phyloP scores from a whole-genome alignment of 768 basidiomycete genomes.

The Boletus rufocinnamomeus region DNA sequence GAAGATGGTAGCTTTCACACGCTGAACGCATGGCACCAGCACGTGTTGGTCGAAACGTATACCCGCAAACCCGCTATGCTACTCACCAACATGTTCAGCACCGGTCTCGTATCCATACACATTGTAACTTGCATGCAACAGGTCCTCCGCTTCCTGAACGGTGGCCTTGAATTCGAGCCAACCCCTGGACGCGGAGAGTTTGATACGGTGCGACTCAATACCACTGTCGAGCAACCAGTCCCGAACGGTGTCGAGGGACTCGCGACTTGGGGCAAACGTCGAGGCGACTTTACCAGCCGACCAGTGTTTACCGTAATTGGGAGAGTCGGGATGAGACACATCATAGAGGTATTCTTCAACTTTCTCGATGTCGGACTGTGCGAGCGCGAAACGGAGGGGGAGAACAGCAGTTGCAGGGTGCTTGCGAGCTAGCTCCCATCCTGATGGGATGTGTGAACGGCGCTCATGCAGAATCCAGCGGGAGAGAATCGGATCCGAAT shows the following conservation, averaged over 20 bases:
- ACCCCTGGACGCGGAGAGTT: slow-evolving; percentile 33
- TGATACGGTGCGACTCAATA: slow-evolving; percentile 37
- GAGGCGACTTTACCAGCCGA: slow-evolving; percentile 39
- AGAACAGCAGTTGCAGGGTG: slow-evolving; percentile 35
- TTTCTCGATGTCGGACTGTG: slow-evolving; percentile 42
- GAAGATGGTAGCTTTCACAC: slow-evolving; percentile 44
- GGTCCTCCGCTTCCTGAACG: slow-evolving; percentile 44
- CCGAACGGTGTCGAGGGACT: slow-evolving; percentile 40
- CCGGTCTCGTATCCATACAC: slow-evolving; percentile 44
- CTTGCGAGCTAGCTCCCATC: slow-evolving; percentile 38
- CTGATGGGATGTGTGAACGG: slow-evolving; percentile 38
- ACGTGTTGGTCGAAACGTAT: background rate
- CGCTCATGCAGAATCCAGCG: slow-evolving; percentile 17
- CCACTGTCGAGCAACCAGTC: slow-evolving; percentile 43
- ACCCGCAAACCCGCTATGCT: background rate
- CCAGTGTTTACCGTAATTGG: slow-evolving; percentile 50
- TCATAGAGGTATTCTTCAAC: slow-evolving; percentile 45
- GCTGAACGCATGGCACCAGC: slow-evolving; percentile 22
- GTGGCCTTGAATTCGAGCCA: slow-evolving; percentile 46
- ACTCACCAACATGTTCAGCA: slow-evolving; percentile 40
- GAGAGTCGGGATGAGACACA: slow-evolving; percentile 46
- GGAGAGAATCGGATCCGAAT: slow-evolving; percentile 9
- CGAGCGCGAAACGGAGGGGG: slow-evolving; percentile 49
- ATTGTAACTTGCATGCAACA: slow-evolving; percentile 45
- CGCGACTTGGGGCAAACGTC: slow-evolving; percentile 43